phyloP scores from a whole-genome alignment of 169 alveolate genomes.

The Cryptosporidium sp. region DNA sequence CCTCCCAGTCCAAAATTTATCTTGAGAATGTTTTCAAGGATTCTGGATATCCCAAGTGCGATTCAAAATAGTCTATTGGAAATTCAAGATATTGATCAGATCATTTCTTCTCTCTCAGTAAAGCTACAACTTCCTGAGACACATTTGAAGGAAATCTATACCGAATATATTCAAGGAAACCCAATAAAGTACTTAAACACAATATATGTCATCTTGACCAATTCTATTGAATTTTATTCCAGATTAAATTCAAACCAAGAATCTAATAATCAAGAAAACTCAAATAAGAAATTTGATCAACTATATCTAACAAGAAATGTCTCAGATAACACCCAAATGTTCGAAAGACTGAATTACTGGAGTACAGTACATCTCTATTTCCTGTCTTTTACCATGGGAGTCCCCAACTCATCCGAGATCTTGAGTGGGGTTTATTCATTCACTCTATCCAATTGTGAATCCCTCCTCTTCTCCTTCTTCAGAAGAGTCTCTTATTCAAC shows the following conservation, averaged over 20 bases:
- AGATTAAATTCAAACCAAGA: neutral
- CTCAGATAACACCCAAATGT: slow-evolving; percentile 16
- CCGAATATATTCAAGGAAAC: slow-evolving; percentile 36
- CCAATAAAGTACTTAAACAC: slow-evolving; percentile 37
- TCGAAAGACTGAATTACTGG: slow-evolving; percentile 50
- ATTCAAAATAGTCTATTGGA: slow-evolving; percentile 1
- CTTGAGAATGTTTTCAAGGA: slow-evolving; percentile 17
- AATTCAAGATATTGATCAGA: slow-evolving; percentile 11
- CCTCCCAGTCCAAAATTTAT: neutral
- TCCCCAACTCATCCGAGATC: slow-evolving; percentile 56
- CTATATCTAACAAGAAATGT: slow-evolving; percentile 12
- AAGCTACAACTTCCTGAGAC: neutral
- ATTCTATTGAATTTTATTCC: slow-evolving; percentile 1
- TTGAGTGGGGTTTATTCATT: slow-evolving; percentile 58
- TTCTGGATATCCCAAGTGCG: slow-evolving; percentile 28
- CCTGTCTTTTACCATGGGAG: slow-evolving; percentile 36
- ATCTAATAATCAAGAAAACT: neutral
- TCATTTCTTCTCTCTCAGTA: slow-evolving; percentile 1
- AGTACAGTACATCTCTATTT: slow-evolving; percentile 67
- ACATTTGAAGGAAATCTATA: slow-evolving; percentile 9
- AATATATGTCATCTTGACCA: neutral
- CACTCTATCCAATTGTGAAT: slow-evolving; percentile 59
- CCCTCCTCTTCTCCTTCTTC: slow-evolving; percentile 41
- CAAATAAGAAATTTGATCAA: neutral
- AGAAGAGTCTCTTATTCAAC: slow-evolving; percentile 50